A percentile compares a stretch with the other conserved stretches of the same genome.
phyloP scores from a whole-genome alignment of 2,329 filamentous ascomycete genomes.

The Zelopaecilomyces penicillatus region DNA sequence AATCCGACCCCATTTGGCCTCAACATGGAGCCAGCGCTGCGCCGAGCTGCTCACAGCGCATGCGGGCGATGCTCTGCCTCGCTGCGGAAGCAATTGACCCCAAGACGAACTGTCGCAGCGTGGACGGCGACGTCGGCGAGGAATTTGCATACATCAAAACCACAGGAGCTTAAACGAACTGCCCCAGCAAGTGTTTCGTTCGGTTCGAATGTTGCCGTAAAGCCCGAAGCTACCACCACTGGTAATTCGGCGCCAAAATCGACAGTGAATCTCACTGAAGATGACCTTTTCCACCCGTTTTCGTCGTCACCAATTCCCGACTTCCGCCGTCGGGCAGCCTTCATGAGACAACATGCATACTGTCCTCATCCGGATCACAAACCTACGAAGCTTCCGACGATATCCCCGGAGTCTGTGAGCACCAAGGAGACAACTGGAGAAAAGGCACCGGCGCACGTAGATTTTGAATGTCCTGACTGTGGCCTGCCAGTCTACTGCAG shows the following conservation, averaged over 20 bases:
- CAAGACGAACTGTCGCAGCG: slow-evolving; percentile 14
- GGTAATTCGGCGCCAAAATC: slow-evolving; percentile 15
- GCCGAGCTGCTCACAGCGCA: slow-evolving; percentile 29
- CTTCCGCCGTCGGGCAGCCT: slow-evolving; percentile 79
- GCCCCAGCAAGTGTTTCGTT: slow-evolving; percentile 16
- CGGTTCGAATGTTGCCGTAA: slow-evolving; percentile 11
- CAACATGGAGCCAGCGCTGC: slow-evolving; percentile 33
- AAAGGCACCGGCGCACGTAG: slow-evolving; percentile 68
- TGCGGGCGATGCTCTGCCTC: slow-evolving; percentile 33
- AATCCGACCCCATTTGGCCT: slow-evolving; percentile 9
- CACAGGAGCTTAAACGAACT: slow-evolving; percentile 10
- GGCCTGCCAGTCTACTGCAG: slow-evolving; percentile 90
- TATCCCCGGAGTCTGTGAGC: slow-evolving; percentile 55
- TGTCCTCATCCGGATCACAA: slow-evolving; percentile 87
- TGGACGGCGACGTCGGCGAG: slow-evolving; percentile 21
- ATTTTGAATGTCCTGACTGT: slow-evolving; percentile 94
- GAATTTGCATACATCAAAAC: slow-evolving; percentile 19
- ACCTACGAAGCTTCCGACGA: slow-evolving; percentile 59
- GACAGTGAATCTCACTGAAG: slow-evolving; percentile 44
- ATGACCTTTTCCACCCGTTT: slow-evolving; percentile 91
- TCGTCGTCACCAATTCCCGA: slow-evolving; percentile 80
- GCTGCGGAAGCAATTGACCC: slow-evolving; percentile 21
- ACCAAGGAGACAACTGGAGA: slow-evolving; percentile 46
- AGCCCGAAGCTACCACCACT: slow-evolving; percentile 20
- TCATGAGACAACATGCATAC: slow-evolving; percentile 86